Conservation (phyloP, 2,329 filamentous ascomycete genomes). For the Corynespora cassiicola region DNA sequence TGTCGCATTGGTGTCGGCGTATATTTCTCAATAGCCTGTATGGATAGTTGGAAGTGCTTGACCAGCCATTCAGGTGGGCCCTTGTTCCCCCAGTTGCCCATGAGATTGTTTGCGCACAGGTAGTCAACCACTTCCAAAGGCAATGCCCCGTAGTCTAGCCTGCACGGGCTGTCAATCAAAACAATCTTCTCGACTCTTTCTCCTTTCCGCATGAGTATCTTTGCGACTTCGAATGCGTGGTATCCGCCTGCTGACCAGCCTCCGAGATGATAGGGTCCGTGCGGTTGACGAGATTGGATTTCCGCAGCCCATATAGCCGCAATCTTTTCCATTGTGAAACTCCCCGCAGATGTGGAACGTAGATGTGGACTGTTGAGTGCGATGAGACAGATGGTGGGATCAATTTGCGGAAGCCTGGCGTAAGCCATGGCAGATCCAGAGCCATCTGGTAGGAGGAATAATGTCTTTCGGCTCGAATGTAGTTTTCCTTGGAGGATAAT, state of each 20-base stretch:
- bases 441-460: constrained; percentile 1
- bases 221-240: constrained; percentile 43
- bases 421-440: background rate
- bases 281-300: constrained; percentile 35
- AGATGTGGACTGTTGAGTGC: background rate
- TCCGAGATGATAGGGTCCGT: constrained; percentile 45
- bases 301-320: background rate
- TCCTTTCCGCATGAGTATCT: background rate
- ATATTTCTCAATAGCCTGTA: background rate
- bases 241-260: constrained; percentile 46
- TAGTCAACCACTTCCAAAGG: background rate
- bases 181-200: constrained; percentile 1
- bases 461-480: background rate
- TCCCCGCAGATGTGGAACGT: background rate
- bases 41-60: background rate
- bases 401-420: background rate
- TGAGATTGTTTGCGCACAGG: background rate
- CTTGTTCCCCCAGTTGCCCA: background rate
- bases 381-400: background rate
- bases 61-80: background rate
- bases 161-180: background rate
- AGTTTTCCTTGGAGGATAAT: background rate
- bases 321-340: background rate
- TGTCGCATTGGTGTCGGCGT: background rate
- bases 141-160: background rate